Evolutionary conservation across 1,284 basidiomycete genomes (phyloP).

Genomic region (Pholiota adiposa): DNA sequence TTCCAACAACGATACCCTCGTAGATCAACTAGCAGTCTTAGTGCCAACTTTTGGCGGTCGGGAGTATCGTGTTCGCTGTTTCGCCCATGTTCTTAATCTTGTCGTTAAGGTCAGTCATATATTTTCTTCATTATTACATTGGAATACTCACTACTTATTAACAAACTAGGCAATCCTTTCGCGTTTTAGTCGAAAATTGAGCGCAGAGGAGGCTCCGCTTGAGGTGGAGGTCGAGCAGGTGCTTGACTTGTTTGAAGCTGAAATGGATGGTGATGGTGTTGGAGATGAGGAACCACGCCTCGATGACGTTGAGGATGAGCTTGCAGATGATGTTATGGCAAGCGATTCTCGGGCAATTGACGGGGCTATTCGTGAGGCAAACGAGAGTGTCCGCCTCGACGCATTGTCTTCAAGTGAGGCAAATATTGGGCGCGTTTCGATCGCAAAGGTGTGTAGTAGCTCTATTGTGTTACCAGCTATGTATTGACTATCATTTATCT

Average conservation of each 20-base stretch:
- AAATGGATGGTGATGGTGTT: not conserved
- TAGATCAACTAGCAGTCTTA: constrained; percentile 5
- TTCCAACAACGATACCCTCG: constrained; percentile 21
- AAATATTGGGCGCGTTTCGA: not conserved
- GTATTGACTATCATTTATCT: not conserved
- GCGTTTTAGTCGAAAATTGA: not conserved
- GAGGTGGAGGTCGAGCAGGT: not conserved
- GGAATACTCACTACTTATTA: too few relatives aligned
- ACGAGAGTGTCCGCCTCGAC: not conserved
- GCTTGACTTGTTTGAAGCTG: not conserved
- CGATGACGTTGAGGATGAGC: constrained; percentile 2
- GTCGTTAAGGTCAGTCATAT: constrained; percentile 15
- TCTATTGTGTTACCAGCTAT: not conserved
- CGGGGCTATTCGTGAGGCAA: constrained; percentile 1
- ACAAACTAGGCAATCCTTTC: constrained; percentile 12
- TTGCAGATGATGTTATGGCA: constrained; percentile 9
- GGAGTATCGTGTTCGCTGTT: constrained; percentile 16
- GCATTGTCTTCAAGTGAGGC: not conserved
- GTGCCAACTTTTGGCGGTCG: constrained; percentile 10
- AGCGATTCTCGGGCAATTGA: constrained; percentile 4
- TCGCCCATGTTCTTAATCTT: constrained; percentile 23
- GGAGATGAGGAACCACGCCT: not conserved
- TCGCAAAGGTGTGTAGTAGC: constrained; percentile 13
- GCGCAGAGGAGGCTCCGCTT: not conserved
- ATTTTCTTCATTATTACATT: not conserved